A percentile compares a stretch with the other conserved stretches of the same genome.
These are phyloP conservation scores for Diutina rugosa DNA, from an alignment of 1,139 yeast species.

Conservation along the genomic window DNA sequence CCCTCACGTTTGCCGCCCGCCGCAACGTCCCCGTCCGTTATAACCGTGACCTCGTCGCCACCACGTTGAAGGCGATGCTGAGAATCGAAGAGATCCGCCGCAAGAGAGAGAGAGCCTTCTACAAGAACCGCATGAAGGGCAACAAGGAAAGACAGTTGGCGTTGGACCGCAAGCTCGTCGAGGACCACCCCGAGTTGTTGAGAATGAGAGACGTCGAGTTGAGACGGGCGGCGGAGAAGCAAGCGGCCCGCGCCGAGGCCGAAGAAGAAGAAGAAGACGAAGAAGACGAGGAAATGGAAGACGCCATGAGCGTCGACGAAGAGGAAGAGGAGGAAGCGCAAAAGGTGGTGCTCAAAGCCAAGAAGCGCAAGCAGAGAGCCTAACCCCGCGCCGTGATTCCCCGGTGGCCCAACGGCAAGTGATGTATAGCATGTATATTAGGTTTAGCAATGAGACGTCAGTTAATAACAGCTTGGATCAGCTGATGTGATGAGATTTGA, in stretches of 20 bases:
- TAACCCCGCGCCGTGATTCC: not conserved
- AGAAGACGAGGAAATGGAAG: conserved; percentile 32
- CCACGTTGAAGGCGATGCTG: conserved; percentile 89
- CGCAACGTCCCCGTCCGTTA: conserved; percentile 97
- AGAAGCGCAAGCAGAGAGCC: conserved; percentile 14
- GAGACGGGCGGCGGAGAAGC: conserved; percentile 65
- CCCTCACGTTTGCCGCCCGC: conserved; percentile 91
- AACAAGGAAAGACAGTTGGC: conserved; percentile 80
- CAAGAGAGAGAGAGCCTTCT: conserved; percentile 96
- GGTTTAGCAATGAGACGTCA: not conserved
- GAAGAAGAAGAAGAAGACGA: conserved; percentile 24
- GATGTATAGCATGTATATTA: not conserved
- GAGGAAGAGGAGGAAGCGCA: conserved; percentile 41
- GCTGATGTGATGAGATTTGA: too few relatives aligned
- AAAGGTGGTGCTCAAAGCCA: conserved; percentile 70
- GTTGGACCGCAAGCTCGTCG: conserved; percentile 81
- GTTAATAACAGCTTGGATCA: too few relatives aligned
- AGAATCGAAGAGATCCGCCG: conserved; percentile 93
- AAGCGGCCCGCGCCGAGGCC: conserved; percentile 34
- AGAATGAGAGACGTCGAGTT: conserved; percentile 89
- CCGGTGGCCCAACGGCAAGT: not conserved
- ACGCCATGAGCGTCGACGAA: conserved; percentile 27
- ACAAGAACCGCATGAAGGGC: conserved; percentile 98
- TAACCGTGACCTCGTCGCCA: conserved; percentile 90
- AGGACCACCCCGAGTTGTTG: conserved; percentile 75